Percentiles rank a stretch among this genome's conserved stretches.
These are phyloP conservation scores for Aspergillus alliaceus DNA, from an alignment of 2,329 filamentous ascomycete species.

Conservation along the genomic window DNA sequence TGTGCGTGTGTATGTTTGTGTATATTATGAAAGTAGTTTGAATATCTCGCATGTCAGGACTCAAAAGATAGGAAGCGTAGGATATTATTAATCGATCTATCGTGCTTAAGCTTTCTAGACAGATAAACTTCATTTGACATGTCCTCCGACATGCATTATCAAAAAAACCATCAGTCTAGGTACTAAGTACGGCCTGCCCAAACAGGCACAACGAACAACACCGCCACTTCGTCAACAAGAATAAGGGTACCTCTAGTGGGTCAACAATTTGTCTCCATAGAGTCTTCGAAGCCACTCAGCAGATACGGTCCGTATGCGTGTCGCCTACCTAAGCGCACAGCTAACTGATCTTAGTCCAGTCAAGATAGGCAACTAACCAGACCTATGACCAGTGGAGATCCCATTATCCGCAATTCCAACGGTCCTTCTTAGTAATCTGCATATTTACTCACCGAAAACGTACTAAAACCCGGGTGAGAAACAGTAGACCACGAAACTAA, in stretches of 20 bases:
- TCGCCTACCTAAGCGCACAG: too few relatives aligned
- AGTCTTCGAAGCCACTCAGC: background rate
- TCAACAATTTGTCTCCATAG: background rate
- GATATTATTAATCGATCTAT: background rate
- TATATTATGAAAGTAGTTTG: too few relatives aligned
- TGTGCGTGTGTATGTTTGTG: too few relatives aligned
- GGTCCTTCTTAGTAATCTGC: background rate
- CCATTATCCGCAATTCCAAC: background rate
- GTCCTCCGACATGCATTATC: too few relatives aligned
- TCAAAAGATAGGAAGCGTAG: too few relatives aligned
- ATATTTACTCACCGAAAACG: too few relatives aligned
- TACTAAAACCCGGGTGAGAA: background rate
- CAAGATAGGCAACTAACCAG: background rate
- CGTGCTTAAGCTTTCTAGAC: too few relatives aligned
- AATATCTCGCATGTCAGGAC: too few relatives aligned
- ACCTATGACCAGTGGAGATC: conserved; percentile 1
- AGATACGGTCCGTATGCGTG: background rate
- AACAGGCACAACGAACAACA: background rate
- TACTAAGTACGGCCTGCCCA: background rate
- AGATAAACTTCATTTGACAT: background rate
- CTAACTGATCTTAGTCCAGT: background rate
- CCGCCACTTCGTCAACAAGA: background rate
- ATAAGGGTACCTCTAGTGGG: background rate
- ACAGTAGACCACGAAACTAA: background rate
- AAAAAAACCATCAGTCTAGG: too few relatives aligned